Base-by-base conservation (phyloP, 2,329 filamentous ascomycete species). In the Monosporascus sp. region DNA sequence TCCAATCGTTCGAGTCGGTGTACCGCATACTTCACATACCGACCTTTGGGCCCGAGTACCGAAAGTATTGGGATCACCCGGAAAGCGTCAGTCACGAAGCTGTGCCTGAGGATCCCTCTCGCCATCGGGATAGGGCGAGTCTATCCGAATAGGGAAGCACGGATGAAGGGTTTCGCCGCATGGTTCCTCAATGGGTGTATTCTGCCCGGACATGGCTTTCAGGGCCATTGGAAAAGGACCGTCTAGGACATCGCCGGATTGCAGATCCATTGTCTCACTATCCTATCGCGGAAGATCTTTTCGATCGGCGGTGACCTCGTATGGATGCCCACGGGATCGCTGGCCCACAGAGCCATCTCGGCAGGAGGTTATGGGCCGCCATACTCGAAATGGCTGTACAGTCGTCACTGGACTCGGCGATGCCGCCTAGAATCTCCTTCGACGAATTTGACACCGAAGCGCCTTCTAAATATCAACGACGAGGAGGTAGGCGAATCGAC, bases 21-120 rank as follows among this genome's bases (percentile, higher is more conserved):
- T 74, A 80, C 49, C 74, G 78, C 3, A 75, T 84, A 45, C 61
- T 84, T 0, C 80, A 84, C 51, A 62, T 69, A 5, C 79, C 79
- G 0, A 75, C 71, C 0, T 84, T 83, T 54, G 72, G 22, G 72
- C 57, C 66, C 20, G 74, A 80, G 7, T 83, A 81, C 56, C 54
- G 67, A 3, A 62, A 50, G 1, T 78, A 76, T 54, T 82, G 78
- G 78, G 62, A 69, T 3, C 9, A 68, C 3, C 64, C 69, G 0
- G 62, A 65, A 5, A 56, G 6, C 7, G 57, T 60, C 2, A 53
- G n/a, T 60, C 1, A 53, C 48, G 6, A 61, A 57, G 3, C 27
- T 66, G 3, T 65, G 65, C 2, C 64, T 74, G 5, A 70, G 69
- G n/a, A 55, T 73, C 1, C 65, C 73, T 3, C 68, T 77, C 6